Conservation (phyloP, 106 monocot species). For the Vanilla planifolia region DNA sequence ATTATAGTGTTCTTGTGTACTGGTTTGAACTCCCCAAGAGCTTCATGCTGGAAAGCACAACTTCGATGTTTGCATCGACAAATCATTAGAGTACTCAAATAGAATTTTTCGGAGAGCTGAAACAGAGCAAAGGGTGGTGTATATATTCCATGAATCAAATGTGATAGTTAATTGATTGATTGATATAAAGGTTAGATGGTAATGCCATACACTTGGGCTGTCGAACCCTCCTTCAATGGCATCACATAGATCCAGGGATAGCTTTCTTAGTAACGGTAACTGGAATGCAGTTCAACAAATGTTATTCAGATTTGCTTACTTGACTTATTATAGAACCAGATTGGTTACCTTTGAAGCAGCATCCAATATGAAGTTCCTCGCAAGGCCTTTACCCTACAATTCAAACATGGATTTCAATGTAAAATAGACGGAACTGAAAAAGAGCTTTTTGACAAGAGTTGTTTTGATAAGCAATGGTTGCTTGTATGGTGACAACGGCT, state of each 20-base stretch:
- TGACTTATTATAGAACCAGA: background rate
- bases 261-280: slow-evolving; percentile 50
- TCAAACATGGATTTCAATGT: background rate
- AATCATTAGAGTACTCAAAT: slow-evolving; percentile 41
- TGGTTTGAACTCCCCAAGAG: slow-evolving; percentile 13
- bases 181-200: background rate
- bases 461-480: too few species aligned
- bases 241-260: slow-evolving; percentile 66
- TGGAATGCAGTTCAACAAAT: slow-evolving; percentile 13
- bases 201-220: slow-evolving; percentile 43
- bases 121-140: background rate
- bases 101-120: slow-evolving; percentile 31
- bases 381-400: slow-evolving; percentile 47
- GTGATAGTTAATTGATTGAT: background rate
- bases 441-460: too few species aligned
- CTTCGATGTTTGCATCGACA: slow-evolving; percentile 42
- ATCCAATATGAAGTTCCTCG: slow-evolving; percentile 38
- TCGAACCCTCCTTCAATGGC: slow-evolving; percentile 63
- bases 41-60: slow-evolving; percentile 29
- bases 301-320: background rate
- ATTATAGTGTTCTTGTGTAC: slow-evolving; percentile 60
- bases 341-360: slow-evolving; percentile 40
- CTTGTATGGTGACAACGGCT: too few species aligned
- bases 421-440: too few species aligned
- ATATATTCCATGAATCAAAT: background rate